These are phyloP conservation scores for Trichoderma oligosporum DNA, from an alignment of 2,329 filamentous ascomycete genomes.

Conservation along the genomic window DNA sequence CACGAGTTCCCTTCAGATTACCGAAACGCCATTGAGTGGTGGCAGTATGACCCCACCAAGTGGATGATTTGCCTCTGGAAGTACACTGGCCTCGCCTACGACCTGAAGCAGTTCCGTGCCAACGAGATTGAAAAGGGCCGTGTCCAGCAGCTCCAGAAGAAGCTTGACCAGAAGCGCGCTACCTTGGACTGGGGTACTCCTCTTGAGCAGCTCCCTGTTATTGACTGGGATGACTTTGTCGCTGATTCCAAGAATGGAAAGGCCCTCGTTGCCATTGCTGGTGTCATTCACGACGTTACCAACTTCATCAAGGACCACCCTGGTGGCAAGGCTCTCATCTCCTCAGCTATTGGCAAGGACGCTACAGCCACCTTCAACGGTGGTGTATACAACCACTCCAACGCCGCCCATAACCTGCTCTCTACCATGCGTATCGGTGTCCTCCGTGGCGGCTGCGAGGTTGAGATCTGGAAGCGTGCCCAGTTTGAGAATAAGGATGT, in stretches of 20 bases:
- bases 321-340: slow-evolving; percentile 85
- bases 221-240: slow-evolving; percentile 84
- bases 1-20: slow-evolving; percentile 93
- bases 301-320: slow-evolving; percentile 86
- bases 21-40: slow-evolving; percentile 87
- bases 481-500: slow-evolving; percentile 82
- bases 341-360: slow-evolving; percentile 77
- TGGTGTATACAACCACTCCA: slow-evolving; percentile 84
- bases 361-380: slow-evolving; percentile 90
- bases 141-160: slow-evolving; percentile 86
- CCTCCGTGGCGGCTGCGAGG: slow-evolving; percentile 79
- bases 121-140: slow-evolving; percentile 93
- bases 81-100: slow-evolving; percentile 76
- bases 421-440: slow-evolving; percentile 87
- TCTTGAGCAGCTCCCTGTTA: slow-evolving; percentile 78
- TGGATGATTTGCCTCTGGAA: slow-evolving; percentile 85
- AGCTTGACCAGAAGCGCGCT: slow-evolving; percentile 81
- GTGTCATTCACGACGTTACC: slow-evolving; percentile 80
- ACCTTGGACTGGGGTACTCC: slow-evolving; percentile 82
- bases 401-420: slow-evolving; percentile 83
- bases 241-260: slow-evolving; percentile 72
- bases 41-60: slow-evolving; percentile 89
- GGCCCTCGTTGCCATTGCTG: slow-evolving; percentile 71
- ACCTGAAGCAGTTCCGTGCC: slow-evolving; percentile 84
- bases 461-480: slow-evolving; percentile 89